Evolutionary conservation across 768 basidiomycete genomes (phyloP), one percentile per base, ranked within the genome.

Genomic region (Collybia sp.): DNA sequence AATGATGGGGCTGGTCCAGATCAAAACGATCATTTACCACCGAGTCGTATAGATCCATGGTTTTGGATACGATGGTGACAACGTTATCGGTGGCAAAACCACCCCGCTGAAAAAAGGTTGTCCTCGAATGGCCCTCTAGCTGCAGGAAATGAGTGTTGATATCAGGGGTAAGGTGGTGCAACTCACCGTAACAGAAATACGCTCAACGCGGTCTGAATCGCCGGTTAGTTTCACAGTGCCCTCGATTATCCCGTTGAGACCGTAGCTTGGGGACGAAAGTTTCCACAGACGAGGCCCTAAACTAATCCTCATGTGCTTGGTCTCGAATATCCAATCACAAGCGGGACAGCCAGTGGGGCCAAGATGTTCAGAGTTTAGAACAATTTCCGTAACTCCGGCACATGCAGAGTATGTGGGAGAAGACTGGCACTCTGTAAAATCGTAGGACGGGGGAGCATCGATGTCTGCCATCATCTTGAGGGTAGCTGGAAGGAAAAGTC

Each of bases 251-350:
- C 66, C 70, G 19, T 68, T 62, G 32, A 62, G 53, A 17, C 76
- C 75, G 53, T 75, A 77, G 13, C 63, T 62, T 9, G 75, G 73
- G 17, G 63, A 55, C 38, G 55, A 51, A 3, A 69, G 55, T 12
- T 63, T 65, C 66, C 67, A 71, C 13, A 63, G 58, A 36, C 67
- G 66, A 20, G 60, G 60, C 11, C 72, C 70, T 18, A 76, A 56
- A 53, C 69, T 69, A 20, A 75, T 54, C 20, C 58, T 60, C 50
- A 75, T 61, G 47, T 66, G 60, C 39, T 72, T 64, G 10, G 67
- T 69, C 44, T 62, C 59, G 52, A 67, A 70, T 12, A 67, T 57
- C 59, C 64, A 68, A 36, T 67, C 61, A 25, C 61, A 61, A 15
- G 47, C 53, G 12, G 57, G 63, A 40, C 57, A 64, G 11, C 55